Percentiles rank a stretch among this genome's conserved stretches.
Conservation (phyloP, 139 green algal species). For the Mesotaenium endlicherianum region DNA sequence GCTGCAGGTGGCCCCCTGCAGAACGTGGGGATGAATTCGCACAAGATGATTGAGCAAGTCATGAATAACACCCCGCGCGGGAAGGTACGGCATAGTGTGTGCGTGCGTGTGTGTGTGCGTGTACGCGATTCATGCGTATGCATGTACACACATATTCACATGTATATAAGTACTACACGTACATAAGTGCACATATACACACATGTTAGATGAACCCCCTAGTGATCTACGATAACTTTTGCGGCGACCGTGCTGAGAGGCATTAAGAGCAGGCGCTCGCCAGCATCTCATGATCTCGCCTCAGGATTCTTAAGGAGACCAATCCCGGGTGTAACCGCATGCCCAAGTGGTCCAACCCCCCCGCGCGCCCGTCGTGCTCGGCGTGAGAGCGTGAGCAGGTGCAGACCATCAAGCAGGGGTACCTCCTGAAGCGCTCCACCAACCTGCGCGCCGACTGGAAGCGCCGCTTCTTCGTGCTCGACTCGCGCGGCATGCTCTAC, state of each 20-base stretch:
- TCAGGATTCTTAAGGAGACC: no score
- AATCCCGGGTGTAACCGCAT: no score
- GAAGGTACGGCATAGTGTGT: slow-evolving; percentile 11
- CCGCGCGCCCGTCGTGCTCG: no score
- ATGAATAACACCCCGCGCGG: slow-evolving; percentile 15
- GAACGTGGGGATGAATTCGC: slow-evolving; percentile 14
- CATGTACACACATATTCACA: background rate
- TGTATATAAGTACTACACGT: background rate
- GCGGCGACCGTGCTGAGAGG: no score
- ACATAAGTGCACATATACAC: background rate
- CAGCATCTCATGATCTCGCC: no score
- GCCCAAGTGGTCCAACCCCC: no score
- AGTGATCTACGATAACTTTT: no score
- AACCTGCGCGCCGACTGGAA: slow-evolving; percentile 73
- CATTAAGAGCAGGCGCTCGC: no score
- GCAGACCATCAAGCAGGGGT: slow-evolving; percentile 62
- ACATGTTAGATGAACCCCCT: no score
- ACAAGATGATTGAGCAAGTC: slow-evolving; percentile 35
- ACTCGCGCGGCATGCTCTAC: slow-evolving; percentile 58
- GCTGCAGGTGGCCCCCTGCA: slow-evolving; percentile 3
- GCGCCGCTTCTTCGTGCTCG: slow-evolving; percentile 86
- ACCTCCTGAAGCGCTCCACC: slow-evolving; percentile 73
- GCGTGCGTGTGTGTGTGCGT: background rate
- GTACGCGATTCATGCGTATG: background rate
- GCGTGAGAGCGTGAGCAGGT: no score